Conservation (phyloP, 306 rosid species). For the Lablab purpureus region DNA sequence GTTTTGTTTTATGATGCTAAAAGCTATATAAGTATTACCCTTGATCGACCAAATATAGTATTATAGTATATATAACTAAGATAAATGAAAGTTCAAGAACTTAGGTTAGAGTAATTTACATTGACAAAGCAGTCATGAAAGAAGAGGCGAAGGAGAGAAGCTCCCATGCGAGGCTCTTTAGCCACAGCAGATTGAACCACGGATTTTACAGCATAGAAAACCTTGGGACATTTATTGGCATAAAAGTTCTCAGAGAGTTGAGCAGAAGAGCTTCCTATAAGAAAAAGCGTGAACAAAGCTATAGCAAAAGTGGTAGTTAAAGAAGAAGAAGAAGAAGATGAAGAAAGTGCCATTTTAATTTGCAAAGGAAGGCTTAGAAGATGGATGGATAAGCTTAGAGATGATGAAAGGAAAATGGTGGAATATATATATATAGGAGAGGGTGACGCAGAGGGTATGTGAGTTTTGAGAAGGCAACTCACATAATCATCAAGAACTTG, state of each 20-base stretch:
- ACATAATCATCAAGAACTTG: slow-evolving; percentile 35
- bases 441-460: not conserved
- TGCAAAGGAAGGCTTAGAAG: slow-evolving; percentile 3
- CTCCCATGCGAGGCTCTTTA: slow-evolving; percentile 73
- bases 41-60: no score
- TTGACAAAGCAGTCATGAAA: slow-evolving; percentile 93
- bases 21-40: no score
- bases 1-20: not conserved
- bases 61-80: not conserved
- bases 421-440: slow-evolving; percentile 33
- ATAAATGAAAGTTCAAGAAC: not conserved
- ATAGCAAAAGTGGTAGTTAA: not conserved
- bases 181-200: slow-evolving; percentile 64
- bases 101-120: slow-evolving; percentile 48
- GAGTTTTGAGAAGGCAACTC: slow-evolving; percentile 42
- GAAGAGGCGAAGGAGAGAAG: slow-evolving; percentile 76
- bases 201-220: slow-evolving; percentile 43
- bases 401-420: not conserved
- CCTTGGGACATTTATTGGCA: slow-evolving; percentile 62
- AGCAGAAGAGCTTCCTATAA: slow-evolving; percentile 54
- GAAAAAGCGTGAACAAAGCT: slow-evolving; percentile 45
- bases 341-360: slow-evolving; percentile 49
- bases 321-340: slow-evolving; percentile 32
- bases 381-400: slow-evolving; percentile 12
- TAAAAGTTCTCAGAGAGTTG: slow-evolving; percentile 65